Evolutionary conservation across 106 monocot genomes (phyloP).

Genomic region (Alisma plantagoaquatica): DNA sequence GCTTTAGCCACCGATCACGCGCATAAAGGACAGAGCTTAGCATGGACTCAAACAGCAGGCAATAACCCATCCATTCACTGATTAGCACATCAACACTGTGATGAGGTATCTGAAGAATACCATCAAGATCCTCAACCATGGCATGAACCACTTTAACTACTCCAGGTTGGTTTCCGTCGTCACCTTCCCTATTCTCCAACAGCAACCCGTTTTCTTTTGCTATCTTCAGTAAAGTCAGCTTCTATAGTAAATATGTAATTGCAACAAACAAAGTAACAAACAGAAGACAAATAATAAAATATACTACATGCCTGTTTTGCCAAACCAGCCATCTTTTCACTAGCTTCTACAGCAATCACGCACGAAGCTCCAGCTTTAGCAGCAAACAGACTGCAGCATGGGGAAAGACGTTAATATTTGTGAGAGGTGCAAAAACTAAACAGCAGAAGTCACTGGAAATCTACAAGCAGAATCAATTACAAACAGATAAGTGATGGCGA

Average conservation of each 20-base stretch:
- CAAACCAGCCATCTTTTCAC: constrained; percentile 75
- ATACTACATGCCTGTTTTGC: constrained; percentile 54
- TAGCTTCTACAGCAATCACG: constrained; percentile 94
- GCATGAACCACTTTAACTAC: constrained; percentile 60
- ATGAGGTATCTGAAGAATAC: constrained; percentile 34
- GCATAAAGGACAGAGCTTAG: constrained; percentile 92
- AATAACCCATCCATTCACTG: constrained; percentile 99
- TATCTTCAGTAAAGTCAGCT: constrained; percentile 32
- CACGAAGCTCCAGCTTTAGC: constrained; percentile 91
- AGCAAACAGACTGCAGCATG: constrained; percentile 77
- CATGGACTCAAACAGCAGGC: constrained; percentile 88
- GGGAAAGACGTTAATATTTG: too few species aligned
- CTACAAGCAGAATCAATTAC: too few species aligned
- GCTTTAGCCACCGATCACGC: constrained; percentile 87
- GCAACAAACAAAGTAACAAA: too few species aligned
- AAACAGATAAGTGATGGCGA: too few species aligned
- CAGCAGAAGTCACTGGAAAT: too few species aligned
- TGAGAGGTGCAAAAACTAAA: too few species aligned
- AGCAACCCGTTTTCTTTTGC: constrained; percentile 63
- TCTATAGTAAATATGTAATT: too few species aligned
- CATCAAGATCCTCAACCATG: constrained; percentile 90
- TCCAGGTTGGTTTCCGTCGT: constrained; percentile 21
- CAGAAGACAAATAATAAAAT: background rate
- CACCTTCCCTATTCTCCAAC: constrained; percentile 9
- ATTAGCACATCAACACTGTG: constrained; percentile 80